phyloP scores from a whole-genome alignment of 2,329 filamentous ascomycete species.

The Fusarium algeriense region DNA sequence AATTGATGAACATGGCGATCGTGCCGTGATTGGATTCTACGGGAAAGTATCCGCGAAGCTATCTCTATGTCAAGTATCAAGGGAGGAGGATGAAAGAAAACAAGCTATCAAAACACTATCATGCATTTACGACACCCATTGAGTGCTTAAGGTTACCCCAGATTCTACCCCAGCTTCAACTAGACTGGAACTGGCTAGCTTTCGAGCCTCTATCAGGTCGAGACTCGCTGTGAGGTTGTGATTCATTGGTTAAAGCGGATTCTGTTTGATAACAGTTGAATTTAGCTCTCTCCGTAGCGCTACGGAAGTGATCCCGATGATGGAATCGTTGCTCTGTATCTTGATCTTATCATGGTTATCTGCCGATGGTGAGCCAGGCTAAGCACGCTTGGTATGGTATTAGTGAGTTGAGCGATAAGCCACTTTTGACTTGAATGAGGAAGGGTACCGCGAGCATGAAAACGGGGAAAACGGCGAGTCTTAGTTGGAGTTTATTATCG shows the following conservation, averaged over 20 bases:
- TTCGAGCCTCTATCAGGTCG: neutral
- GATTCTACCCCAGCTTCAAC: slow-evolving; percentile 13
- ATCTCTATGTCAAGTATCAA: neutral
- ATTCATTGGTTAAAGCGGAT: neutral
- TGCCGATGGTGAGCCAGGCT: neutral
- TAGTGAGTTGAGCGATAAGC: neutral
- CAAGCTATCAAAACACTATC: neutral
- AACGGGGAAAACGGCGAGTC: neutral
- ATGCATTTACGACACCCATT: neutral
- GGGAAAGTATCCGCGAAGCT: slow-evolving; percentile 30
- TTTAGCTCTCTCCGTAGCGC: neutral
- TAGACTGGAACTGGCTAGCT: neutral
- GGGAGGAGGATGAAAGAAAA: neutral
- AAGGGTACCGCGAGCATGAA: slow-evolving; percentile 16
- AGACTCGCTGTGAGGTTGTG: neutral
- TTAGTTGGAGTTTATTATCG: neutral
- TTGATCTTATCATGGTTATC: slow-evolving; percentile 2
- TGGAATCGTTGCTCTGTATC: neutral
- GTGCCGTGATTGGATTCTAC: slow-evolving; percentile 24
- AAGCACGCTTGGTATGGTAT: neutral
- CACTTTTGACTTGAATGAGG: slow-evolving; percentile 7
- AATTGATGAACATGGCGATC: neutral
- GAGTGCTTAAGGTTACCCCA: neutral
- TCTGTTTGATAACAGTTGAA: neutral
- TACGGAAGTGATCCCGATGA: slow-evolving; percentile 6